A percentile compares a stretch with the other conserved stretches of the same genome.
These are phyloP conservation scores for Camelina neglecta DNA, from an alignment of 345 rosid genomes.

Conservation along the genomic window DNA sequence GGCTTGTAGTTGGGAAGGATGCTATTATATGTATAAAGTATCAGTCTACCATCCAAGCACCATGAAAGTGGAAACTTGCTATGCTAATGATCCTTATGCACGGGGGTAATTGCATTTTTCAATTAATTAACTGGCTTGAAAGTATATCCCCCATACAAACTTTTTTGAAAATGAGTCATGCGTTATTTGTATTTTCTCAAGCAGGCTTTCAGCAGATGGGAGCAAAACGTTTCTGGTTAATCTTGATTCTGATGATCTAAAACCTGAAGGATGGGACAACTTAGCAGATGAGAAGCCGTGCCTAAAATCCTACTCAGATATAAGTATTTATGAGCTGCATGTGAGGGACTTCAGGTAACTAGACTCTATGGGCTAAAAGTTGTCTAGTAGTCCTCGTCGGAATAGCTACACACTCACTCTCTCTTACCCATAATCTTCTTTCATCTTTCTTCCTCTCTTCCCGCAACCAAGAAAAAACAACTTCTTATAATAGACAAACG, in stretches of 20 bases:
- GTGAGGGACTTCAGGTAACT: conserved; percentile 89
- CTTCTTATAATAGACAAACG: not conserved
- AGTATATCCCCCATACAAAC: not conserved
- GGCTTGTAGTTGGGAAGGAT: conserved; percentile 80
- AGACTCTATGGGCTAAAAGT: conserved; percentile 3
- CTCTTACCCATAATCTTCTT: not conserved
- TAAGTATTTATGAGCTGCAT: conserved; percentile 93
- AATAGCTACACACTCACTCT: conserved; percentile 4
- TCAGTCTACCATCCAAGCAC: conserved; percentile 84
- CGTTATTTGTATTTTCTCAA: conserved; percentile 41
- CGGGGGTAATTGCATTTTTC: conserved; percentile 68
- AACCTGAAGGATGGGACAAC: conserved; percentile 84
- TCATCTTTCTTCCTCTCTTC: conserved; percentile 4
- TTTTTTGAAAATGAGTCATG: conserved; percentile 25
- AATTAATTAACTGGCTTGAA: conserved; percentile 34
- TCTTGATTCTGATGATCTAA: conserved; percentile 62
- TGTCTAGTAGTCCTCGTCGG: conserved; percentile 5
- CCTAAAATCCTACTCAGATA: conserved; percentile 67
- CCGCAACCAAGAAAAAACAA: not conserved
- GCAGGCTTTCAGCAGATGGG: conserved; percentile 91
- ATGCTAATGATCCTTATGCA: conserved; percentile 95
- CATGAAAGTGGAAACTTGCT: conserved; percentile 72
- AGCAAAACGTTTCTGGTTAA: conserved; percentile 73
- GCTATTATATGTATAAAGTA: conserved; percentile 82
- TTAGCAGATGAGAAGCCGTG: conserved; percentile 71